Conservation (phyloP, 164 flowering plant genomes). For the Protea cynaroides region DNA sequence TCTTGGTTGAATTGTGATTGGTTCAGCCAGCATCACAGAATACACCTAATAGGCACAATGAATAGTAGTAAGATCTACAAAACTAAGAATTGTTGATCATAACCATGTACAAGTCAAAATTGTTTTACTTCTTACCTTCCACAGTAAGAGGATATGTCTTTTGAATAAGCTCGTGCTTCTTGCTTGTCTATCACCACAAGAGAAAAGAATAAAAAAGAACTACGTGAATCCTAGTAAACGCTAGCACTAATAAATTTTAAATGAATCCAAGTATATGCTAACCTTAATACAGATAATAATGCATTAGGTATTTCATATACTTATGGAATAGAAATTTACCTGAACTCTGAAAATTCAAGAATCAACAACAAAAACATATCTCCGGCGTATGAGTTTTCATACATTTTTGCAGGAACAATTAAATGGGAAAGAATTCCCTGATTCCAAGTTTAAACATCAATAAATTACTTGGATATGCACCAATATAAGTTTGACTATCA, state of each 20-base stretch:
- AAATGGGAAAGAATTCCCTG: too few relatives aligned
- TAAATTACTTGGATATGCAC: too few relatives aligned
- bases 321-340: too few relatives aligned
- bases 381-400: too few relatives aligned
- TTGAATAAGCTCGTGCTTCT: slow-evolving; percentile 83
- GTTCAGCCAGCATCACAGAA: too few relatives aligned
- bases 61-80: neutral
- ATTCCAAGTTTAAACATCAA: too few relatives aligned
- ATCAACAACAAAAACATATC: neutral
- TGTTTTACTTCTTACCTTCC: slow-evolving; percentile 62
- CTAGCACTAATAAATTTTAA: neutral
- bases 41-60: neutral
- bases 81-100: neutral
- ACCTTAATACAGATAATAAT: neutral
- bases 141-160: slow-evolving; percentile 79
- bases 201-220: neutral
- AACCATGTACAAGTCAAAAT: neutral
- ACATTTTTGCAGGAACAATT: too few relatives aligned
- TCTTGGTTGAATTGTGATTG: too few relatives aligned
- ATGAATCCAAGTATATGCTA: neutral
- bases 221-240: neutral
- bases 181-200: slow-evolving; percentile 51
- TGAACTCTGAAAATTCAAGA: too few relatives aligned
- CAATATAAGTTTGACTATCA: too few relatives aligned
- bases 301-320: too few relatives aligned